Conservation (phyloP, 371 early-diverging fungal genomes). For the Apophysomyces elegans region DNA sequence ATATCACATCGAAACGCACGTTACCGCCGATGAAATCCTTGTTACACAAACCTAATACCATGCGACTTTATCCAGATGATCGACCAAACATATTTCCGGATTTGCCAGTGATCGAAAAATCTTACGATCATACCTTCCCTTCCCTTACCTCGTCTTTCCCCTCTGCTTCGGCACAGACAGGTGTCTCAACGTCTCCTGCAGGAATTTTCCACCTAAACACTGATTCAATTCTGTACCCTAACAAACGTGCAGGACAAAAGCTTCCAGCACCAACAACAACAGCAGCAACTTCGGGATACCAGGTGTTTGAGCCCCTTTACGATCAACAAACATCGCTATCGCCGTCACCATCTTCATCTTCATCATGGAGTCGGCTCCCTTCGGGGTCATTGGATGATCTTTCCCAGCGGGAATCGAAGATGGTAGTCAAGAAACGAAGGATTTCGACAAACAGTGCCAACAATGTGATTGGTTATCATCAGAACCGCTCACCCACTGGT, state of each 20-base stretch:
- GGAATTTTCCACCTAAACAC: not conserved
- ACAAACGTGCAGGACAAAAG: not conserved
- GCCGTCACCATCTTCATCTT: slow-evolving; percentile 1
- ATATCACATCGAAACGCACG: slow-evolving; percentile 1
- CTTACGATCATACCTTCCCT: slow-evolving; percentile 15
- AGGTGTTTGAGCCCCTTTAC: not conserved
- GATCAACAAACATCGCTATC: not conserved
- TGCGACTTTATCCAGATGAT: slow-evolving; percentile 4
- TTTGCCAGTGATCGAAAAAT: not conserved
- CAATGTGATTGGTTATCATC: slow-evolving; percentile 3
- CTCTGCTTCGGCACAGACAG: slow-evolving; percentile 11
- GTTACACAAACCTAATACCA: not conserved
- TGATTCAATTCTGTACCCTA: not conserved
- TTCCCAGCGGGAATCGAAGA: not conserved
- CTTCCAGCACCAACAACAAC: not conserved
- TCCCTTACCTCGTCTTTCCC: slow-evolving; percentile 17
- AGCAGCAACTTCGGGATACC: not conserved
- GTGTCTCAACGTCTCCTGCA: slow-evolving; percentile 2
- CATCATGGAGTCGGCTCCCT: slow-evolving; percentile 1
- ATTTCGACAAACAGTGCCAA: not conserved
- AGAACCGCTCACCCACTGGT: slow-evolving; percentile 16
- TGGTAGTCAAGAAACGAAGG: not conserved
- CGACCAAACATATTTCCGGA: slow-evolving; percentile 6
- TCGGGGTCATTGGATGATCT: not conserved
- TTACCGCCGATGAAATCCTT: slow-evolving; percentile 8